Base-by-base conservation (phyloP, 176 grass and related monocot genomes). In the Raddia distichophylla region DNA sequence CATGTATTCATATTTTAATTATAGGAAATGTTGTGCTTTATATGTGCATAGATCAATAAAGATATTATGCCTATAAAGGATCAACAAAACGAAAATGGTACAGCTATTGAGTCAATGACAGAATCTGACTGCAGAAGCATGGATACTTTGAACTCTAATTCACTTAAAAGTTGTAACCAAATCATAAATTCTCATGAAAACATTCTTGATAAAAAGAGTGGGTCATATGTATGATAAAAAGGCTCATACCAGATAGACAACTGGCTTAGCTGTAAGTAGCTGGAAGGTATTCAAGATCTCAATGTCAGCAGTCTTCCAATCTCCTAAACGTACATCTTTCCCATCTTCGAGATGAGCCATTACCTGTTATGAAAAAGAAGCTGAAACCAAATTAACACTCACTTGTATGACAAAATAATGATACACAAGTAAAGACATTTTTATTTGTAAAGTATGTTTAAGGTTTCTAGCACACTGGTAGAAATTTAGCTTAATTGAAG, bases 211-310 rank as follows among this genome's bases (percentile, higher is more conserved):
- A 64, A 35, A 65, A 62, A 69, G 32, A 83, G 67, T 59, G 15
- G 27, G 12, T 2, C 60, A 22, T 15, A 61, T 2, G 5, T 9
- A 50, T 76, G 7, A 90, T 72, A 22, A 62, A 72, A 27, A 76
- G 62, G 57, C 14, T 49, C 72, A 37, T 93, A 98, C 96, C 85
- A 98, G 86, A 87, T 95, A 98, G 42, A 98, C 87, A 83, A 98
- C 96, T 84, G 96, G 87, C 68, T 98, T 98, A 33, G 96, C 96
- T 3, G 90, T 85, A 49, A 98, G 96, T 50, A 98, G 89, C 81
- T 95, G 96, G 81, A 93, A 95, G 35, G 90, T 95, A 79, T 98
- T 98, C 78, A 98, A 83, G 61, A 95, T 88, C 87, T 98, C 96
- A 93, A 98, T 65, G 64, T 98, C 96, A 83, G 91, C 86, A 87